phyloP scores from a whole-genome alignment of 2,329 filamentous ascomycete species.

The Neocucurbitaria cava region DNA sequence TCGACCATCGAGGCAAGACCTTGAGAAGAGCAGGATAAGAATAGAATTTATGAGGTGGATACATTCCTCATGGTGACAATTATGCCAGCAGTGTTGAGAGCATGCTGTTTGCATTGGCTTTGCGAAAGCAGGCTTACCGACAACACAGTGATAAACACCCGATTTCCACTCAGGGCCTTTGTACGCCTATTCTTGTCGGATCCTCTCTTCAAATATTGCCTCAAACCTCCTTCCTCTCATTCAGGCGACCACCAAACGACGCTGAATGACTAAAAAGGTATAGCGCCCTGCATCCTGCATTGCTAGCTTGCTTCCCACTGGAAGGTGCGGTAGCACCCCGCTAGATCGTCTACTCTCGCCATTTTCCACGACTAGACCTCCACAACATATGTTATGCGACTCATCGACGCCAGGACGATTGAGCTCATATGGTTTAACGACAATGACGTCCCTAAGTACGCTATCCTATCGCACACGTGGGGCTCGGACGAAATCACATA shows the following conservation, averaged over 20 bases:
- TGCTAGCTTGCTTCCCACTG: conserved; percentile 1
- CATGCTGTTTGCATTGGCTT: neutral
- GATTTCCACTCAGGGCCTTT: no score
- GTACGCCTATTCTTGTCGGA: no score
- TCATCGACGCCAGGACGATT: conserved; percentile 32
- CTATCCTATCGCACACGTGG: conserved; percentile 34
- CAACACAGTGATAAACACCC: neutral
- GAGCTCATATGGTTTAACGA: conserved; percentile 31
- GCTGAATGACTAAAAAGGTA: neutral
- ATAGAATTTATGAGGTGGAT: neutral
- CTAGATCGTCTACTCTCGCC: conserved; percentile 1
- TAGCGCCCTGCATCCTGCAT: conserved; percentile 2
- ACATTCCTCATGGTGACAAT: neutral
- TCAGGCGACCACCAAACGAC: neutral
- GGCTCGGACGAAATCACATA: conserved; percentile 22
- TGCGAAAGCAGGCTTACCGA: neutral
- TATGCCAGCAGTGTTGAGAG: neutral
- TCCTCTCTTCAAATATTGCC: no score
- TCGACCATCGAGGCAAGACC: neutral
- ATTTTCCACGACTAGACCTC: neutral
- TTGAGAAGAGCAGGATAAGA: neutral
- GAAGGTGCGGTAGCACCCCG: conserved; percentile 1
- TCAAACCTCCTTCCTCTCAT: neutral
- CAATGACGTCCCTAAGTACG: conserved; percentile 26
- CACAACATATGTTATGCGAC: conserved; percentile 28